A percentile compares a stretch with the other conserved stretches of the same genome.
These are phyloP conservation scores for Priceomyces melissophilus DNA, from an alignment of 805 yeast species.

Conservation along the genomic window DNA sequence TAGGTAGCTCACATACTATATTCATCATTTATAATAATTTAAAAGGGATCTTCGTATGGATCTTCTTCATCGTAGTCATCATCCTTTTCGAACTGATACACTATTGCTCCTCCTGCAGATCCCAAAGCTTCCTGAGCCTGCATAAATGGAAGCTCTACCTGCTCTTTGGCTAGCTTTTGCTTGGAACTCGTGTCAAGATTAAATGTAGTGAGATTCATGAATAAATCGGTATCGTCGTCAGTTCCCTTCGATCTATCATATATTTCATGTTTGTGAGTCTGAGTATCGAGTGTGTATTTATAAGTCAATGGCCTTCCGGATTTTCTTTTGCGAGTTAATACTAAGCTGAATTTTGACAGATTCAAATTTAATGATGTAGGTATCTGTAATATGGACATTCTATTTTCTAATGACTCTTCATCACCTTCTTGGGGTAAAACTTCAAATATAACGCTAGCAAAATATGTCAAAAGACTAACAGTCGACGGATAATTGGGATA, in stretches of 20 bases:
- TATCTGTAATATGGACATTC: conserved; percentile 38
- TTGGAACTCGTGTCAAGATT: conserved; percentile 71
- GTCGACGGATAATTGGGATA: conserved; percentile 50
- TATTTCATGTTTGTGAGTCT: conserved; percentile 39
- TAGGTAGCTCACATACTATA: neutral
- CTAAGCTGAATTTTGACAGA: conserved; percentile 40
- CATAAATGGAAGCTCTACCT: conserved; percentile 87
- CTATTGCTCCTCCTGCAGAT: conserved; percentile 82
- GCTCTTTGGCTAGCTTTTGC: conserved; percentile 75
- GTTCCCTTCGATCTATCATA: conserved; percentile 17
- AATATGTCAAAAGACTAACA: conserved; percentile 52
- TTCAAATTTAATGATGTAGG: conserved; percentile 49
- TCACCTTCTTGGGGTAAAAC: conserved; percentile 48
- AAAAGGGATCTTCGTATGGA: conserved; percentile 95
- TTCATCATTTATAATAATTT: conserved; percentile 4
- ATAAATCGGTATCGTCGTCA: conserved; percentile 49
- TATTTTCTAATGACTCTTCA: conserved; percentile 46
- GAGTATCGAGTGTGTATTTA: conserved; percentile 50
- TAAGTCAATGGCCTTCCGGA: conserved; percentile 76
- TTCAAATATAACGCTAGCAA: conserved; percentile 73
- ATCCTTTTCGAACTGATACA: conserved; percentile 92
- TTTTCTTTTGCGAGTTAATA: conserved; percentile 68
- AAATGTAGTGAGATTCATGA: conserved; percentile 82
- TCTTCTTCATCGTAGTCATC: conserved; percentile 98
- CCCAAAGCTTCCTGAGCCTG: conserved; percentile 75